Base-by-base conservation (phyloP, 805 yeast species). In the Candida xyloterini region DNA sequence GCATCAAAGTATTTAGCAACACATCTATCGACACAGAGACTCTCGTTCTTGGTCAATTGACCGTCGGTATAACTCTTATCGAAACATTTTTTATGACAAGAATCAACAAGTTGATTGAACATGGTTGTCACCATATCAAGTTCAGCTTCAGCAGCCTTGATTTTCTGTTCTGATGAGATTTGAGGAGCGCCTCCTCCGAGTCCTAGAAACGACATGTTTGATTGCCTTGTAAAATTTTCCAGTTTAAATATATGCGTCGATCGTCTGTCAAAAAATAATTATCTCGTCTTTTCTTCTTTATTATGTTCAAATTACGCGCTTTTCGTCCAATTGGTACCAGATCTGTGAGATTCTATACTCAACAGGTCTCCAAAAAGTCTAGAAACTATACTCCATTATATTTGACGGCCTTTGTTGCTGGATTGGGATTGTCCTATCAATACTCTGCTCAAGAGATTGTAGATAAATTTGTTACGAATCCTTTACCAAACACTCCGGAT, bases 111-210 rank as follows among this genome's bases (percentile, higher is more conserved):
- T 57, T 59, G 76, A 78, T 91, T 91, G 79, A 91, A 91, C 97
- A 91, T 89, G 54, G 93, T 96, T 27, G 97, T 90, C 54, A 91
- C 96, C 81, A 93, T 84, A 65, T 91, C 99, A 52, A 91, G 76
- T 67, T 91, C 99, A 42, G 96, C 86, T 69, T 91, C 98, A 37
- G 99, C 99, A 51, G 95, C 95, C 57, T 75, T 74, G 46, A 85
- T 72, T 63, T 85, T 85, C 63, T 83, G 89, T 49, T 81, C 84
- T 28, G 88, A 75, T 18, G 84, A 71, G 49, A 80, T 59, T 62
- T 81, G 86, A 48, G 91, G 90, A 51, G 84, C 74, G 44, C 78
- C 74, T 47, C 82, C 83, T 50, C 90, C 90, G 50, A 85, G 73
- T 55, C 91, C 91, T 60, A 84, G 73, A 59, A 77, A 76, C 32